A percentile compares a stretch with the other conserved stretches of the same genome.
phyloP scores from a whole-genome alignment of 257 asterid species.

The Ocimum tenuiflorum region DNA sequence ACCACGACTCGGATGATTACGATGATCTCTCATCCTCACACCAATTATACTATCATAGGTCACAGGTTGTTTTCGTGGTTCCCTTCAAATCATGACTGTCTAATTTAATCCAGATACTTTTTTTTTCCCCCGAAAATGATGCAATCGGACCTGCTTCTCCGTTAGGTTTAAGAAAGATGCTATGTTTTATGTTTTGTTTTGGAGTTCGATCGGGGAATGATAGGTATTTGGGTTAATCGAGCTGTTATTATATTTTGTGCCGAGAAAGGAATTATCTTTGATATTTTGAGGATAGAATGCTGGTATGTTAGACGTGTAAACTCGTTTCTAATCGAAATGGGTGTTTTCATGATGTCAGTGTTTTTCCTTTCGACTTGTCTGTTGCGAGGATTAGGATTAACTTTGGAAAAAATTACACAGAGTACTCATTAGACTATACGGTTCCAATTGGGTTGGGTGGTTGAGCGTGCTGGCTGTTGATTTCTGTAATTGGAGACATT shows the following conservation, averaged over 20 bases:
- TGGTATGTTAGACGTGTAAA: neutral
- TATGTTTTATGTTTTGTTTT: neutral
- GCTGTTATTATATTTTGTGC: neutral
- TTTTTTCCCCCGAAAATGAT: neutral
- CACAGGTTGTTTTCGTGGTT: conserved; percentile 44
- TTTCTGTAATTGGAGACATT: neutral
- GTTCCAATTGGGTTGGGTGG: conserved; percentile 14
- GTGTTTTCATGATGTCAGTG: neutral
- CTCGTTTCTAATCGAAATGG: neutral
- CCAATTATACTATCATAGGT: conserved; percentile 37
- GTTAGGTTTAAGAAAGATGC: conserved; percentile 14
- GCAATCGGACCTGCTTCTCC: conserved; percentile 9
- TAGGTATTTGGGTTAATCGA: conserved; percentile 14
- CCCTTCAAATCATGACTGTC: neutral
- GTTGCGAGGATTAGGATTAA: neutral
- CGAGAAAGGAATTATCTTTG: neutral
- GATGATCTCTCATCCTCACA: conserved; percentile 43
- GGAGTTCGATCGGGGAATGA: conserved; percentile 14
- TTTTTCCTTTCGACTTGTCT: neutral
- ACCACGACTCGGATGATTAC: conserved; percentile 70
- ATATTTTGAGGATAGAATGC: conserved; percentile 6
- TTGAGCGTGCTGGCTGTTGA: neutral
- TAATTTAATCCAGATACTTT: neutral
- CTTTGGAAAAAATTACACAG: neutral
- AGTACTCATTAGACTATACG: neutral